Evolutionary conservation across 345 rosid genomes (phyloP), one percentile per base, ranked within the genome.

Genomic region (Eucalyptus caleyi): DNA sequence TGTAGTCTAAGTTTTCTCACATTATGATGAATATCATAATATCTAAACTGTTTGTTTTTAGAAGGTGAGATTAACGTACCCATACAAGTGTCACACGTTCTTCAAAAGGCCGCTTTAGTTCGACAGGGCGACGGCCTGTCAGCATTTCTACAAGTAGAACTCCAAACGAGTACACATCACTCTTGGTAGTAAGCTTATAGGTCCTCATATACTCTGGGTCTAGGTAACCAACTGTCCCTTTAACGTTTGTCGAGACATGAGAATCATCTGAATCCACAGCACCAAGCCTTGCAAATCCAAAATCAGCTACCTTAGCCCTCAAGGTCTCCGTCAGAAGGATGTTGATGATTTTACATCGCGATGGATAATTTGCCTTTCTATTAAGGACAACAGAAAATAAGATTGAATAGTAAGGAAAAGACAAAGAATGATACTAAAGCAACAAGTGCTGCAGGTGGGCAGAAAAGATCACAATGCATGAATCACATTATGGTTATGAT

Each of bases 121-220:
- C 99, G 91, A 96, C 97, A 47, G 99, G 98, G n/a, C 98, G 98
- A 86, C 99, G 97, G 42, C 97, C 97, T 1, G 97, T 96, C 49
- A 98, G 93, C 88, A 96, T 96, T 93, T 97, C 99, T 24, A 96
- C 90, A 65, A 98, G 98, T 91, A 97, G 88, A 88, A 97, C 91
- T 90, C 99, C 99, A 34, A 98, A 98, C 4, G 99, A 96, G 91
- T 92, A 98, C 88, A 98, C 99, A 88, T 98, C 99, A 86, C 99
- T 98, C 93, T 95, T 96, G 50, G 97, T 89, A 8, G 99, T 97
- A 91, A 98, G 98, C 67, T 96, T 97, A 89, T 94, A 94, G 87
- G 98, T 96, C 94, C 91, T 95, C 99, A 98, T 97, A 90, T 98
- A 98, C 92, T 97, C 99, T 11, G 99, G 99, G 88, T 98, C 99